Evolutionary conservation across 371 early-diverging fungal genomes (phyloP), one percentile per base, ranked within the genome.

Genomic region (Mortierella sp.): DNA sequence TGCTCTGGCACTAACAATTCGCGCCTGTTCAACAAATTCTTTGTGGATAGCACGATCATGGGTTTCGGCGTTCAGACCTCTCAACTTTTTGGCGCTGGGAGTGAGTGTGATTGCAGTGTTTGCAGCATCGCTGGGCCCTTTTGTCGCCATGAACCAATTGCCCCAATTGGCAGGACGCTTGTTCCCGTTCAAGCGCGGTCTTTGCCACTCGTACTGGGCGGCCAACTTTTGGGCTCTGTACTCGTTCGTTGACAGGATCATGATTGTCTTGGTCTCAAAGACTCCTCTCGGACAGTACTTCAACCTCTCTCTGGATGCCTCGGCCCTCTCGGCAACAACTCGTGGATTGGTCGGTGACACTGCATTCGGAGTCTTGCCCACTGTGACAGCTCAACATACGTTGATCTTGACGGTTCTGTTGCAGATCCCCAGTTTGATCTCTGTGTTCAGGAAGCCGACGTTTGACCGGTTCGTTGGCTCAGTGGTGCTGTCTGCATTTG

Each of bases 181-280:
- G 44, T 99, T 99, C 79, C 98, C 98, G 11, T 99, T 99, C 88
- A 96, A 95, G 82, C 93, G 99, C 19, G 99, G 99, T 19, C 90
- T 99, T 26, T 93, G 93, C 79, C 98, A 98, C 85, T 97, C 98
- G 7, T 97, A 94, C 84, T 98, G 99, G 99, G 99, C 99, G 0
- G 97, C 98, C 24, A 99, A 99, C 82, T 92, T 96, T 83, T 99
- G 98, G 98, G 97, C 98, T 0, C 86, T 99, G 61, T 99, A 98
- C 85, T 92, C 95, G 6, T 91, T 93, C 44, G 79, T 87, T 0
- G 99, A 99, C 86, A 92, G 98, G 19, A 76, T 89, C 10, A 85
- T 96, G 61, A 90, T 95, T 39, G n/a, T 74, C 37, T 26, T 85
- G 19, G 75, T 45, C 52, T 73, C 71, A 24, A 84, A 90, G 90